Evolutionary conservation across 352 stramenopile genomes (phyloP).

Genomic region (Phytophthora idaei): DNA sequence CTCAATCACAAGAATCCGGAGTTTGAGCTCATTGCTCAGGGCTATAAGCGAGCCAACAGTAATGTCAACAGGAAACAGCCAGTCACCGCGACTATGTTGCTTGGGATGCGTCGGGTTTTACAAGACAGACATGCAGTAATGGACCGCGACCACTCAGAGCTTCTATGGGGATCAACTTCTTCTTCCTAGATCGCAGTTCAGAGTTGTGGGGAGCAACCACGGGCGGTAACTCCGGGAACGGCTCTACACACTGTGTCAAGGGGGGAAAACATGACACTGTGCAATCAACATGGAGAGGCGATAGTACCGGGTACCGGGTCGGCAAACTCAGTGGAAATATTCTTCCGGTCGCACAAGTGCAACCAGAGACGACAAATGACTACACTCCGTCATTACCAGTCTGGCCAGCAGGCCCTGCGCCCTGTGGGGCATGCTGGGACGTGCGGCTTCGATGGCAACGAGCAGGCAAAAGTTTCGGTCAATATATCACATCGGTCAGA

Average conservation of each 20-base stretch:
- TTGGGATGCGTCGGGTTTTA: no score
- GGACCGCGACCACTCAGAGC: no score
- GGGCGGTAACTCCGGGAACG: neutral
- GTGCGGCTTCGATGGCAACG: neutral
- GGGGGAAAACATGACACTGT: constrained; percentile 3
- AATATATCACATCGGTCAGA: constrained; percentile 1
- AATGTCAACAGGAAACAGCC: no score
- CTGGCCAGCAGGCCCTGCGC: constrained; percentile 4
- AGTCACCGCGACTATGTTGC: no score
- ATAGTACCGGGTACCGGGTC: neutral
- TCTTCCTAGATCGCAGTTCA: constrained; percentile 36
- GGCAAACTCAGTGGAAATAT: constrained; percentile 8
- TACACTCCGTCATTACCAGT: constrained; percentile 23
- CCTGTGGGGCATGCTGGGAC: neutral
- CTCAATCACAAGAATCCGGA: no score
- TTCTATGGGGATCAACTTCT: constrained; percentile 23
- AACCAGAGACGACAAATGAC: constrained; percentile 8
- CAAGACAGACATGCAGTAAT: no score
- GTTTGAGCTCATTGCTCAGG: no score
- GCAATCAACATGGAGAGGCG: neutral
- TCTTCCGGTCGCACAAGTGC: constrained; percentile 14
- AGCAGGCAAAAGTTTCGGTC: neutral
- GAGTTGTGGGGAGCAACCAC: constrained; percentile 18
- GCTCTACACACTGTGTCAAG: constrained; percentile 3
- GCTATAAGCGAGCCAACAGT: no score